Evolutionary conservation across 2,329 filamentous ascomycete species (phyloP).

Genomic region (Cladobotryum mycophilum): DNA sequence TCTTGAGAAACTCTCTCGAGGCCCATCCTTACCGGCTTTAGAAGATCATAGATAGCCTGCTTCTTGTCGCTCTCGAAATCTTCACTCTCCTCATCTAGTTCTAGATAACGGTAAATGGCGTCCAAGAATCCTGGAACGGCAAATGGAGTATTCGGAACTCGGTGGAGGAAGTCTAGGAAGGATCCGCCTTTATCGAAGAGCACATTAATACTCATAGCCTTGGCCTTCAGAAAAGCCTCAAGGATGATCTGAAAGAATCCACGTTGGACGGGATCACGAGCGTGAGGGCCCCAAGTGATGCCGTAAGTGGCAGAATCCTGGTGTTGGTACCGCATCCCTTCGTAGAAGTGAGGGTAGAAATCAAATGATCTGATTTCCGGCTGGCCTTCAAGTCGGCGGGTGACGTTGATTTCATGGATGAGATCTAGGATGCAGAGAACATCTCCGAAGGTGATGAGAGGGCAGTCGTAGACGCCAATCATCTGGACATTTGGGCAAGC

Average conservation of each 20-base stretch:
- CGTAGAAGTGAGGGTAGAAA: constrained; percentile 29
- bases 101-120: constrained; percentile 25
- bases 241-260: constrained; percentile 29
- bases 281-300: constrained; percentile 20
- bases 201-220: constrained; percentile 21
- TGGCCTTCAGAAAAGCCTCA: constrained; percentile 29
- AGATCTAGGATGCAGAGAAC: constrained; percentile 28
- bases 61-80: constrained; percentile 8
- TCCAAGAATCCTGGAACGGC: constrained; percentile 27
- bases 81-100: constrained; percentile 10
- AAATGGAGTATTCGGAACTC: constrained; percentile 24
- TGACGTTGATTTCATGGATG: constrained; percentile 29
- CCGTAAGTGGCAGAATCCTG: constrained; percentile 20
- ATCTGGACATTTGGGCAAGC: constrained; percentile 25
- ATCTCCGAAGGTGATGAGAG: constrained; percentile 31
- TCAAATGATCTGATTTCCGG: constrained; percentile 23
- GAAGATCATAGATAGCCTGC: constrained; percentile 25
- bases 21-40: constrained; percentile 26
- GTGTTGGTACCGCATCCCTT: constrained; percentile 18
- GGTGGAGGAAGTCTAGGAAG: constrained; percentile 23
- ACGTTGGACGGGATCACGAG: constrained; percentile 24
- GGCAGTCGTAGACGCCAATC: constrained; percentile 33
- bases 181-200: constrained; percentile 26
- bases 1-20: constrained; percentile 18
- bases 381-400: constrained; percentile 10